Percentiles rank a stretch among this genome's conserved stretches.
phyloP scores from a whole-genome alignment of 1,139 yeast genomes.

The Pichia sp. region DNA sequence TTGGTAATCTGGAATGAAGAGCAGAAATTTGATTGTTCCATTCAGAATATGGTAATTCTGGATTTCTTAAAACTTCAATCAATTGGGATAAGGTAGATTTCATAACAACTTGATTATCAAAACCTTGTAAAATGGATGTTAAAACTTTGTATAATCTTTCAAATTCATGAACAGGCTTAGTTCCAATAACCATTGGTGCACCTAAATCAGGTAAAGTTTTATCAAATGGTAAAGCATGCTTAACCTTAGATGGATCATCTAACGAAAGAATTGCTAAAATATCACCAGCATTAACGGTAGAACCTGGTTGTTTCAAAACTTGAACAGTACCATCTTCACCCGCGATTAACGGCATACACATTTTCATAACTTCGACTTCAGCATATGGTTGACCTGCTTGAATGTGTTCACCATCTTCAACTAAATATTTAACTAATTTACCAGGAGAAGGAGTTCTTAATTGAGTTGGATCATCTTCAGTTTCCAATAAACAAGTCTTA shows the following conservation, averaged over 20 bases:
- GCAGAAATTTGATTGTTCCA: conserved; percentile 87
- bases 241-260: conserved; percentile 95
- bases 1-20: conserved; percentile 82
- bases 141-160: conserved; percentile 52
- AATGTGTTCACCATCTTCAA: conserved; percentile 93
- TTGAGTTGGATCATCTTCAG: conserved; percentile 97
- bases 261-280: conserved; percentile 88
- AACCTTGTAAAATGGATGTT: conserved; percentile 78
- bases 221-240: conserved; percentile 92
- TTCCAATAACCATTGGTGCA: conserved; percentile 73
- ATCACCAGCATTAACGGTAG: conserved; percentile 93
- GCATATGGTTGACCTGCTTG: conserved; percentile 92
- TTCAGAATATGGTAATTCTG: conserved; percentile 85
- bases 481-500: conserved; percentile 88
- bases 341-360: conserved; percentile 91
- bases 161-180: conserved; percentile 77
- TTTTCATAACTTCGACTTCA: conserved; percentile 98
- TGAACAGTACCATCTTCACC: conserved; percentile 92
- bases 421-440: conserved; percentile 86
- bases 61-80: conserved; percentile 66
- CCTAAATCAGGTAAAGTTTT: conserved; percentile 91
- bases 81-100: conserved; percentile 69
- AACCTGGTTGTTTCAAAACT: conserved; percentile 95
- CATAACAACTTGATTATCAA: conserved; percentile 93
- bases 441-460: conserved; percentile 98